These are phyloP conservation scores for Biscogniauxia sp. DNA, from an alignment of 2,329 filamentous ascomycete genomes.

Conservation along the genomic window DNA sequence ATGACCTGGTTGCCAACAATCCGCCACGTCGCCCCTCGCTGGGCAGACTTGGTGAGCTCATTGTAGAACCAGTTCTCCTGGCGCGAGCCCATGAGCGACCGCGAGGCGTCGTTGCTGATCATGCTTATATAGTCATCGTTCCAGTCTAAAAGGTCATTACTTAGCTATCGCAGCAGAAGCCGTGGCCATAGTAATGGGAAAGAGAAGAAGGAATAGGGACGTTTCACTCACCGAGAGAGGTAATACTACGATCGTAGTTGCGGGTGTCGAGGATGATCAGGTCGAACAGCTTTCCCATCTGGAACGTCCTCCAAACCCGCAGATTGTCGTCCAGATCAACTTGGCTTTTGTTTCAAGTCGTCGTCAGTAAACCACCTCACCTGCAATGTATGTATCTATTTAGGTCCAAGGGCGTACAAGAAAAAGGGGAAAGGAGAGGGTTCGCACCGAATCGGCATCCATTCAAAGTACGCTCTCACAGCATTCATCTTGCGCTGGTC, in stretches of 20 bases:
- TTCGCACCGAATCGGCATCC: conserved; percentile 54
- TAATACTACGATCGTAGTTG: conserved; percentile 42
- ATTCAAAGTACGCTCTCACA: conserved; percentile 68
- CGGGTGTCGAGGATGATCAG: conserved; percentile 66
- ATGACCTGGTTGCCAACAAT: conserved; percentile 70
- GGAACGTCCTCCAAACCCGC: conserved; percentile 65
- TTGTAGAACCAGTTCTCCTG: conserved; percentile 76
- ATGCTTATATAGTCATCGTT: conserved; percentile 60
- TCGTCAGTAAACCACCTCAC: no score
- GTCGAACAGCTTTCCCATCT: conserved; percentile 63
- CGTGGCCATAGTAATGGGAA: background rate
- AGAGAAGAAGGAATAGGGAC: conserved; percentile 50
- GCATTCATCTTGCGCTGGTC: conserved; percentile 73
- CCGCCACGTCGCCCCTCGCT: conserved; percentile 68
- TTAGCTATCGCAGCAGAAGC: background rate
- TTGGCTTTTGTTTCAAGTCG: conserved; percentile 38
- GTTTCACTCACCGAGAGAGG: background rate
- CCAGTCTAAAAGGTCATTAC: conserved; percentile 45
- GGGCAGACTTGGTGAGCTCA: conserved; percentile 53
- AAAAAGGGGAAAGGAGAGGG: background rate
- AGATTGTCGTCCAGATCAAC: conserved; percentile 68
- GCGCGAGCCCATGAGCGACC: conserved; percentile 67
- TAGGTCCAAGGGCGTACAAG: no score
- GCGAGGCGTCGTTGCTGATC: conserved; percentile 64
- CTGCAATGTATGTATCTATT: background rate